Conservation (phyloP, 108 stramenopile genomes). For the Skeletonema grethae region DNA sequence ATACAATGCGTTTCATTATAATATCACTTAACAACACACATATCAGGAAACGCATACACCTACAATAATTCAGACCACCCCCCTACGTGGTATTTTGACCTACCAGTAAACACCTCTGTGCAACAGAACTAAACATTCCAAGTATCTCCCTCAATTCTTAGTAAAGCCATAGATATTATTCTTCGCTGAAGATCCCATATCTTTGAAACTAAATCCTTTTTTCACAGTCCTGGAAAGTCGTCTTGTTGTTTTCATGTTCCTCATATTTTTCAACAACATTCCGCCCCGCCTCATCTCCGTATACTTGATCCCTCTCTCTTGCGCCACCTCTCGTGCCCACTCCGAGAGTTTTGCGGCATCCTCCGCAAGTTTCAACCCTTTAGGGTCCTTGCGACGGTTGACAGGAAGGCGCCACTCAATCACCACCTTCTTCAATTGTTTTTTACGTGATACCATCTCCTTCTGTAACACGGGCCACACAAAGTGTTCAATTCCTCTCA, state of each 20-base stretch:
- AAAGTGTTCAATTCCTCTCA: slow-evolving; percentile 27
- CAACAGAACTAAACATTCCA: neutral
- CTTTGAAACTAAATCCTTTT: neutral
- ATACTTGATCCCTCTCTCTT: slow-evolving; percentile 26
- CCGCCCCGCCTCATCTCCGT: slow-evolving; percentile 26
- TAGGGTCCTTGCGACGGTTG: slow-evolving; percentile 8
- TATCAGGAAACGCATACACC: neutral
- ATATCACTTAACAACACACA: neutral
- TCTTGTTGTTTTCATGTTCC: neutral
- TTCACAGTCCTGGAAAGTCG: neutral
- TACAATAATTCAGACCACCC: neutral
- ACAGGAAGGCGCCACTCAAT: slow-evolving; percentile 5
- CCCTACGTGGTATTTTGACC: neutral
- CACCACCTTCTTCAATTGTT: slow-evolving; percentile 18
- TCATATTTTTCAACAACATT: slow-evolving; percentile 2
- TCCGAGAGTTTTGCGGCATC: neutral
- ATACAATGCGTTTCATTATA: neutral
- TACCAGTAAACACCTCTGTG: neutral
- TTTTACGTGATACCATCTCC: slow-evolving; percentile 19
- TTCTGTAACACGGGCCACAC: slow-evolving; percentile 27
- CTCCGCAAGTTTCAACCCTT: slow-evolving; percentile 21
- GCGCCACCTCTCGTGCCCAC: slow-evolving; percentile 18
- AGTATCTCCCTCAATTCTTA: neutral
- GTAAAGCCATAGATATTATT: neutral
- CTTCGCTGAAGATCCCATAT: neutral